Conservation (phyloP, 148 eudicot species). For the Diospyros lotus region DNA sequence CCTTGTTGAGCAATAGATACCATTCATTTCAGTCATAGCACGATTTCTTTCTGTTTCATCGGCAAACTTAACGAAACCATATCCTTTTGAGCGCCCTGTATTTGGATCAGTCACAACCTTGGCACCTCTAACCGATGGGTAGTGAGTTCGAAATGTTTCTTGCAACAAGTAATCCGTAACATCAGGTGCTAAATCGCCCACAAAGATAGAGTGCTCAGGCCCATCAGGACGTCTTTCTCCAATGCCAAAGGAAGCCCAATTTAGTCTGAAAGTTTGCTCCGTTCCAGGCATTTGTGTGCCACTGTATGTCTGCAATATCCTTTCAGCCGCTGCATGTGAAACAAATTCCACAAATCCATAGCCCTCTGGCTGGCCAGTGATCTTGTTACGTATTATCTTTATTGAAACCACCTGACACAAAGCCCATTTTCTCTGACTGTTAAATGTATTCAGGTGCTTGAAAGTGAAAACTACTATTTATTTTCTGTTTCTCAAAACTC, state of each 20-base stretch:
- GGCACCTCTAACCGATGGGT: slow-evolving; percentile 92
- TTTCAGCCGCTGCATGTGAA: slow-evolving; percentile 83
- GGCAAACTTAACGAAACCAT: slow-evolving; percentile 95
- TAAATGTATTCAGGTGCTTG: background rate
- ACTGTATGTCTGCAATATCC: slow-evolving; percentile 71
- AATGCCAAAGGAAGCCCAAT: slow-evolving; percentile 97
- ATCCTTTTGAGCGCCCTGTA: slow-evolving; percentile 93
- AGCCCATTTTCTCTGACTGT: slow-evolving; percentile 2
- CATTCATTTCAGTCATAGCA: slow-evolving; percentile 98
- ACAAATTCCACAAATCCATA: slow-evolving; percentile 94
- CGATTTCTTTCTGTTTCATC: slow-evolving; percentile 88
- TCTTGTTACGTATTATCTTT: slow-evolving; percentile 82
- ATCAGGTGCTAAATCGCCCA: slow-evolving; percentile 96
- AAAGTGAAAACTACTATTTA: background rate
- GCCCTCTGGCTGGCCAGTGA: slow-evolving; percentile 94
- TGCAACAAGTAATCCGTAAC: slow-evolving; percentile 86
- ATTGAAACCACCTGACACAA: slow-evolving; percentile 67
- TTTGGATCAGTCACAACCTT: slow-evolving; percentile 91
- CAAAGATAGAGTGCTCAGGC: slow-evolving; percentile 94
- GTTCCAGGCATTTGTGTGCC: slow-evolving; percentile 94
- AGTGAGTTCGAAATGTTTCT: slow-evolving; percentile 79
- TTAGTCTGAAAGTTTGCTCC: slow-evolving; percentile 79
- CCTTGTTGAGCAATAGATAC: slow-evolving; percentile 82
- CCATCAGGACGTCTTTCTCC: slow-evolving; percentile 86
- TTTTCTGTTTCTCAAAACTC: background rate